phyloP scores from a whole-genome alignment of 2,329 filamentous ascomycete genomes.

The Coleophoma cylindrospora region DNA sequence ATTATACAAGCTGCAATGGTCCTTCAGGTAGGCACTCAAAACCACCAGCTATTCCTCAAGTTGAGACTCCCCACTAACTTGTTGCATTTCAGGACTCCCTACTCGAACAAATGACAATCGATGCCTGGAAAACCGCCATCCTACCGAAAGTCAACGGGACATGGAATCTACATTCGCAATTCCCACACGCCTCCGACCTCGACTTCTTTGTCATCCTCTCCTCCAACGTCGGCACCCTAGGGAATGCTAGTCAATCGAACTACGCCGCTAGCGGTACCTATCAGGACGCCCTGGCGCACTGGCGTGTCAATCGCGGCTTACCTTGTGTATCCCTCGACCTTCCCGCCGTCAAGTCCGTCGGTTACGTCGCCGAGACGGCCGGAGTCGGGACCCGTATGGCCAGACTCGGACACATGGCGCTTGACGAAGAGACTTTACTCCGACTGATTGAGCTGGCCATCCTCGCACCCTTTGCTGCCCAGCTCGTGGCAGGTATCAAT shows the following conservation, averaged over 20 bases:
- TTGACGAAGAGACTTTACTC: neutral
- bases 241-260: neutral
- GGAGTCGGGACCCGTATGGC: neutral
- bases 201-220: neutral
- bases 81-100: constrained; percentile 11
- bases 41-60: neutral
- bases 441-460: neutral
- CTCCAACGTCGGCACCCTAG: neutral
- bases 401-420: neutral
- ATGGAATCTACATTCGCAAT: constrained; percentile 2
- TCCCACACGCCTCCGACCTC: neutral
- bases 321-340: neutral
- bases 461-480: neutral
- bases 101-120: constrained; percentile 8
- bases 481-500: neutral
- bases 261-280: neutral
- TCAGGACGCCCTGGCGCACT: neutral
- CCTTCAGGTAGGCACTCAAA: neutral
- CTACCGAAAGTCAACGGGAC: constrained; percentile 3
- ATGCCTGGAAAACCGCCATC: constrained; percentile 1
- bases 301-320: neutral
- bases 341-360: neutral
- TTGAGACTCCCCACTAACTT: too few species aligned
- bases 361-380: neutral
- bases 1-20: constrained; percentile 2